Evolutionary conservation across 2,329 filamentous ascomycete species (phyloP).

Genomic region (Diaporthe citrichinensis): DNA sequence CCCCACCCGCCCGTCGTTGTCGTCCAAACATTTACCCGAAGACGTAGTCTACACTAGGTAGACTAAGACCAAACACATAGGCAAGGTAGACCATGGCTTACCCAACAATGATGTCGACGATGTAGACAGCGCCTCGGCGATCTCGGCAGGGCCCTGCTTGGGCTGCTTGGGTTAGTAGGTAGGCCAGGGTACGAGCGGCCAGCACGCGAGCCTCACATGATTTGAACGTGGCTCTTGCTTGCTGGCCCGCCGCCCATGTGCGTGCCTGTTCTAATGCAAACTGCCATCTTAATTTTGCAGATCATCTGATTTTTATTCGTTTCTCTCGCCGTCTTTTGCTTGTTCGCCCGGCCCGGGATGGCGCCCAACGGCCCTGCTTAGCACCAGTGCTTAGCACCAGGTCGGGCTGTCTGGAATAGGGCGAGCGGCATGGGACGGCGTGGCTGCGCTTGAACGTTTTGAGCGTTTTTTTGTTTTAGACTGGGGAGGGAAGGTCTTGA

Average conservation of each 20-base stretch:
- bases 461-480: conserved; percentile 7
- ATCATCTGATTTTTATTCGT: not conserved
- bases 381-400: not conserved
- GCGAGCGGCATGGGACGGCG: conserved; percentile 5
- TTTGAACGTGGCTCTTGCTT: not conserved
- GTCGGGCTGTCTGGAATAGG: not conserved
- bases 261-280: conserved; percentile 14
- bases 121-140: not conserved
- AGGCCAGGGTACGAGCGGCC: not conserved
- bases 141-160: not conserved
- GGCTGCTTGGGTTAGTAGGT: not conserved
- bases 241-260: not conserved
- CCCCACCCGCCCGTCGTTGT: conserved; percentile 1
- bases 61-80: not conserved
- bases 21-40: conserved; percentile 28
- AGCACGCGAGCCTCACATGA: conserved; percentile 14
- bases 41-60: not conserved
- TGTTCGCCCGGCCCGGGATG: not conserved
- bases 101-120: conserved; percentile 6
- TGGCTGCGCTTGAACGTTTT: conserved; percentile 17
- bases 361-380: not conserved
- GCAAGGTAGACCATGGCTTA: not conserved
- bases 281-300: conserved; percentile 5
- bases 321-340: not conserved
- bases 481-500: not conserved